Percentiles rank a stretch among this genome's conserved stretches.
These are phyloP conservation scores for Penicillium sp. DNA, from an alignment of 2,329 filamentous ascomycete genomes.

Conservation along the genomic window DNA sequence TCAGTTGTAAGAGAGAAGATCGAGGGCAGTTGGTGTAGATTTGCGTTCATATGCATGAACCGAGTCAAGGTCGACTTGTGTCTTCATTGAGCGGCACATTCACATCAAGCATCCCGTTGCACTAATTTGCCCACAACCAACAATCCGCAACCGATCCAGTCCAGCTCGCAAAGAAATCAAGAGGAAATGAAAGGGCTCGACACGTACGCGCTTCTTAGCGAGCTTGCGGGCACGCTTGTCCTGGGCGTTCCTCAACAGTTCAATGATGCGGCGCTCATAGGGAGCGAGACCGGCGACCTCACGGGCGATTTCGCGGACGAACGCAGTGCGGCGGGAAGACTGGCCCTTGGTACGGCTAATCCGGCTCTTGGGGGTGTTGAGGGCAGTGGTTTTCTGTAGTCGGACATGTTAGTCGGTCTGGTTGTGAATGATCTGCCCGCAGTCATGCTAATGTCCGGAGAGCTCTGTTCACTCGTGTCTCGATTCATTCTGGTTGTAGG, in stretches of 20 bases:
- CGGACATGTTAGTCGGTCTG: slow-evolving; percentile 42
- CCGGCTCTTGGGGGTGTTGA: slow-evolving; percentile 67
- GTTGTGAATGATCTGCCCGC: slow-evolving; percentile 1
- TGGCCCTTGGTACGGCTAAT: slow-evolving; percentile 88
- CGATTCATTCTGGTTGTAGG: neutral
- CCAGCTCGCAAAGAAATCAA: neutral
- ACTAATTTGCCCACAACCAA: neutral
- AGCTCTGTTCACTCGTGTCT: slow-evolving; percentile 1
- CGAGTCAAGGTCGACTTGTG: neutral
- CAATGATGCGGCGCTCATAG: slow-evolving; percentile 98
- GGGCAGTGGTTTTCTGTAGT: slow-evolving; percentile 73
- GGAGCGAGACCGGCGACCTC: slow-evolving; percentile 93
- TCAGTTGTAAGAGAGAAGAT: neutral
- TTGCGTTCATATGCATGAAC: neutral
- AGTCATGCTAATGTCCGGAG: neutral
- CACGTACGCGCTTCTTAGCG: slow-evolving; percentile 93
- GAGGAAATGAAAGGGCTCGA: neutral
- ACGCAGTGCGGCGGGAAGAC: slow-evolving; percentile 92
- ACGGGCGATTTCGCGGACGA: slow-evolving; percentile 96
- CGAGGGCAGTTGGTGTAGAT: neutral
- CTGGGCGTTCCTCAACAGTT: slow-evolving; percentile 98
- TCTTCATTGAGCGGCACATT: slow-evolving; percentile 1
- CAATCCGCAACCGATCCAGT: neutral
- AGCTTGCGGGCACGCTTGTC: slow-evolving; percentile 99
- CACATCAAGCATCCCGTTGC: neutral